phyloP scores from a whole-genome alignment of 2,329 filamentous ascomycete species.

The Fusarium irregulare region DNA sequence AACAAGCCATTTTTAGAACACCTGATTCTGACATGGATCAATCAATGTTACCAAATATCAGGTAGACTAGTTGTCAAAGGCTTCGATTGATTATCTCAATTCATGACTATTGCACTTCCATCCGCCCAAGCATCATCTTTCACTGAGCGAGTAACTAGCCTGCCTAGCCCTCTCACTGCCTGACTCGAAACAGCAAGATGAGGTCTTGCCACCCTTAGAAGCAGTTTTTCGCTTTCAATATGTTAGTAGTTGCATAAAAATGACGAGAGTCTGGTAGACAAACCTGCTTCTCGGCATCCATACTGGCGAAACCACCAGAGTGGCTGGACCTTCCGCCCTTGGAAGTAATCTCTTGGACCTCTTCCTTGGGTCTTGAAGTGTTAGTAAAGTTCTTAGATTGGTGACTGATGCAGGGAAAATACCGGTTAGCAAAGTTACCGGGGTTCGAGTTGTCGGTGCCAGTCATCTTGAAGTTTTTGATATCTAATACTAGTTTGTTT shows the following conservation, averaged over 20 bases:
- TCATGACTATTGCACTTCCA: neutral
- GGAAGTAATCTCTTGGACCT: slow-evolving; percentile 56
- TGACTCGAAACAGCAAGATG: slow-evolving; percentile 64
- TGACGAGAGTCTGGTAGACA: slow-evolving; percentile 45
- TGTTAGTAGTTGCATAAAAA: neutral
- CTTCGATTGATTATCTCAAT: neutral
- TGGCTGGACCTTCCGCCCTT: slow-evolving; percentile 57
- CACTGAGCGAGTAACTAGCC: too few species aligned
- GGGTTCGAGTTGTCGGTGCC: slow-evolving; percentile 43
- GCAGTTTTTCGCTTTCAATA: slow-evolving; percentile 59
- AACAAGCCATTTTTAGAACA: too few species aligned
- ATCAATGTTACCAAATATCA: too few species aligned
- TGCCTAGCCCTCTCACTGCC: slow-evolving; percentile 60
- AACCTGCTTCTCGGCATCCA: slow-evolving; percentile 57
- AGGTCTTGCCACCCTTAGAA: slow-evolving; percentile 65
- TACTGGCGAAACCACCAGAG: slow-evolving; percentile 53
- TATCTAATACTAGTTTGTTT: too few species aligned
- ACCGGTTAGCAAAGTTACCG: slow-evolving; percentile 48
- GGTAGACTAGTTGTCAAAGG: too few species aligned
- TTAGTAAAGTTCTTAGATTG: neutral
- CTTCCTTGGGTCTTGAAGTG: slow-evolving; percentile 53
- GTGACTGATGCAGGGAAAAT: neutral
- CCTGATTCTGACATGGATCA: too few species aligned
- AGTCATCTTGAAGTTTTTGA: slow-evolving; percentile 22
- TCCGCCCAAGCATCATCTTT: neutral